These are phyloP conservation scores for Zymoseptoria tritici DNA, from an alignment of 2,329 filamentous ascomycete species.

Conservation along the genomic window DNA sequence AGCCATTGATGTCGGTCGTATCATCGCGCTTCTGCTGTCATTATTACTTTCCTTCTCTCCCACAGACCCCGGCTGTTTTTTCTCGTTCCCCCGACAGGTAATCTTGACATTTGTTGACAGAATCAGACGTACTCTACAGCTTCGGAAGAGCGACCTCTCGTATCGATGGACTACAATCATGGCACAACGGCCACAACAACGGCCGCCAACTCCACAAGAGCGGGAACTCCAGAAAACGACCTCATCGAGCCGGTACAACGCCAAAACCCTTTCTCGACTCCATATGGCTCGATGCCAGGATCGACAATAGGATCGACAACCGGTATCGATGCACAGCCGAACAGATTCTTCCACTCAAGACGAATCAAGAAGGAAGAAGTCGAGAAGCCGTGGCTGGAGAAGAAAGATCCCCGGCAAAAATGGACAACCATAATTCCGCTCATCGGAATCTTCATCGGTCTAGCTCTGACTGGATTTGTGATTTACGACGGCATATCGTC, in stretches of 20 bases:
- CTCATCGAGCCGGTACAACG: slow-evolving; percentile 23
- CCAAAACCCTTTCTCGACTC: slow-evolving; percentile 32
- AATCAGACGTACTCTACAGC: background rate
- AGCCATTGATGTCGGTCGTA: background rate
- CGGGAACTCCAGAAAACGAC: slow-evolving; percentile 33
- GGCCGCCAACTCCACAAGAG: slow-evolving; percentile 30
- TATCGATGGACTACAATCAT: slow-evolving; percentile 23
- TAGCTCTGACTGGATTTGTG: slow-evolving; percentile 61
- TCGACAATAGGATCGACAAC: slow-evolving; percentile 39
- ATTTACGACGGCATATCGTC: slow-evolving; percentile 67
- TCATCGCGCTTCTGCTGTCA: background rate
- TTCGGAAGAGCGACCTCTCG: background rate
- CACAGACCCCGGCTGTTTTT: background rate
- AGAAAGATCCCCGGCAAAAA: slow-evolving; percentile 70
- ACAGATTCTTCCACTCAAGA: slow-evolving; percentile 63
- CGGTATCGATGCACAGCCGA: slow-evolving; percentile 25
- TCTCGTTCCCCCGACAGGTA: background rate
- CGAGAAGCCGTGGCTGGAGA: slow-evolving; percentile 70
- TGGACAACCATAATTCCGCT: slow-evolving; percentile 78
- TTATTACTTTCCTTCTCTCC: background rate
- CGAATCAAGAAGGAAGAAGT: slow-evolving; percentile 64
- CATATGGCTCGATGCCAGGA: slow-evolving; percentile 37
- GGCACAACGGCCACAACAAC: slow-evolving; percentile 26
- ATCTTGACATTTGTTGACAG: background rate
- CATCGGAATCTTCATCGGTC: slow-evolving; percentile 60